Evolutionary conservation across 257 asterid species (phyloP), one percentile per base, ranked within the genome.

Genomic region (Penstemon newberryi): DNA sequence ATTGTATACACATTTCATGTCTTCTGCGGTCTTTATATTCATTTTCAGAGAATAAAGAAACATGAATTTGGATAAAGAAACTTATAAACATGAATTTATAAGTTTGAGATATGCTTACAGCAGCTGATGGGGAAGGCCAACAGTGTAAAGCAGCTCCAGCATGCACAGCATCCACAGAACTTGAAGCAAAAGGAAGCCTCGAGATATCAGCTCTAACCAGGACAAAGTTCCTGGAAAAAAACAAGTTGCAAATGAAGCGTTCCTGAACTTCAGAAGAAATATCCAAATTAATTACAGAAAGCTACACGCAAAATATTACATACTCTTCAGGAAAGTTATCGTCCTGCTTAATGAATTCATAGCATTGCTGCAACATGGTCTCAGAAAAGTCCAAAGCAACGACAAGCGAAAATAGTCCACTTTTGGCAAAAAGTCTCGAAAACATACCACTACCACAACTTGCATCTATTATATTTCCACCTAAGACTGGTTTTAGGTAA

Each of bases 61-160:
- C 18, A 18, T 10, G 10, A 10, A 54, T 8, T 11, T 38, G 45
- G 57, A 18, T 25, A 25, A 25, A 25, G 33, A 25, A 25, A 25
- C 33, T 25, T 25, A 25, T 25, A 25, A 25, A 25, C 33, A 25
- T 25, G 33, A 64, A 11, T 56, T 10, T 44, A 19, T 33, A 53
- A 49, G 67, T 50, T 25, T 71, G 15, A 60, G 70, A 73, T 47
- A 36, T 63, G 69, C 86, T 74, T 71, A 90, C 97, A 13, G 89
- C 96, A 40, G 92, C 78, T 9, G 95, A 87, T 60, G 96, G 96
- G 56, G 96, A 89, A 74, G 96, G 94, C 95, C 97, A 91, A 47
- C 97, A 91, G 78, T 89, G 97, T 70, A 91, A 76, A 74, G 97
- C 97, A 67, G 96, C 97, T 74, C 96, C 97, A 71, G 96, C 97